Percentiles rank a stretch among this genome's conserved stretches.
Evolutionary conservation across 768 basidiomycete species (phyloP).

Genomic region (Boletus subcaerulescens): DNA sequence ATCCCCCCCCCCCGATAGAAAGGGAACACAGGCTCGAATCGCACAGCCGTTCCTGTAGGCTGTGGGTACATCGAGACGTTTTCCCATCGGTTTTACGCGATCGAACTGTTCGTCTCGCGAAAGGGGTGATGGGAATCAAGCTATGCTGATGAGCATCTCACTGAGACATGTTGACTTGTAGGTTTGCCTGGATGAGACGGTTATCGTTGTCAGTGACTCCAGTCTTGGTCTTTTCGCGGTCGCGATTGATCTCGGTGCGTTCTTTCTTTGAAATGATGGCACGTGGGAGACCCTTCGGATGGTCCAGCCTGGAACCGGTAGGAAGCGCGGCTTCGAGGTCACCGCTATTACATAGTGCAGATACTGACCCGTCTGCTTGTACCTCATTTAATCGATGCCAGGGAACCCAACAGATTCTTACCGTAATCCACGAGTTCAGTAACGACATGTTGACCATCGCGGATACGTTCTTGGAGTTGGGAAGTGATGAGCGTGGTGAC

Average conservation of each 20-base stretch:
- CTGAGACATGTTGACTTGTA: background rate
- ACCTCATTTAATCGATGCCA: constrained; percentile 82
- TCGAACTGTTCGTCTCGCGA: constrained; percentile 91
- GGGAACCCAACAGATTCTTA: constrained; percentile 84
- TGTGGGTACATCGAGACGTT: constrained; percentile 86
- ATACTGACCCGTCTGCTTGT: constrained; percentile 87
- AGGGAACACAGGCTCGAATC: constrained; percentile 91
- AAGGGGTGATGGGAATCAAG: constrained; percentile 95
- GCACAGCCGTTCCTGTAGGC: constrained; percentile 93
- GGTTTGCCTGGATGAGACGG: constrained; percentile 81
- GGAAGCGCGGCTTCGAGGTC: constrained; percentile 80
- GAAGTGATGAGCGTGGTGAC: constrained; percentile 85
- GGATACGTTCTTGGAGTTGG: constrained; percentile 90
- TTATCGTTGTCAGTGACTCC: constrained; percentile 90
- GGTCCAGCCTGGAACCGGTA: constrained; percentile 67
- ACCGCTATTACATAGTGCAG: constrained; percentile 66
- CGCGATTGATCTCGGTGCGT: constrained; percentile 72
- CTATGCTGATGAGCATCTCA: constrained; percentile 34
- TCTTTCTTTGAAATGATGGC: constrained; percentile 67
- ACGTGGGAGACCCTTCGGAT: constrained; percentile 62
- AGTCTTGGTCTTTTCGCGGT: constrained; percentile 64
- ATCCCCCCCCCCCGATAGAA: constrained; percentile 72
- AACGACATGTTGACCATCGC: constrained; percentile 86
- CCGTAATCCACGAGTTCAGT: constrained; percentile 93
- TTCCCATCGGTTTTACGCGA: constrained; percentile 74